phyloP scores from a whole-genome alignment of 257 asterid genomes.

The Scutellaria barbata region DNA sequence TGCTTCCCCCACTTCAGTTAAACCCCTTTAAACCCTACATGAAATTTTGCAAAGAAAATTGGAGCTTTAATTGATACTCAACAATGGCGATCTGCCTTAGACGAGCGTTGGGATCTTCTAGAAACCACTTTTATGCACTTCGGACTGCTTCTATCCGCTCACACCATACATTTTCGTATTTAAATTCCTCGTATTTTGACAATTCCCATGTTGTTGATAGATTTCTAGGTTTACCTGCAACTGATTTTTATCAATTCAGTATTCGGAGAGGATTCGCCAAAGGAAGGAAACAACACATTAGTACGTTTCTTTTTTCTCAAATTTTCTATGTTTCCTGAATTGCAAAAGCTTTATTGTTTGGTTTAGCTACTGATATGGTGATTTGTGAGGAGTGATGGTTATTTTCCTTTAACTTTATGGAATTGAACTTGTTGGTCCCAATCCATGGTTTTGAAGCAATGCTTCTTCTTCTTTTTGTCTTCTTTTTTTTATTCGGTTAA shows the following conservation, averaged over 20 bases:
- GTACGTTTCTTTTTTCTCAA: slow-evolving; percentile 33
- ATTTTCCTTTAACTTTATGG: not conserved
- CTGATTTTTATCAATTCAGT: slow-evolving; percentile 36
- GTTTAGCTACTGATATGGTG: slow-evolving; percentile 14
- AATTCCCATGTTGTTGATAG: slow-evolving; percentile 38
- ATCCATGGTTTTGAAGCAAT: not conserved
- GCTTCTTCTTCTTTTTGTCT: not conserved
- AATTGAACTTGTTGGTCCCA: not conserved
- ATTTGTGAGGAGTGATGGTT: not conserved
- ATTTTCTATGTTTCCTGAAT: not conserved
- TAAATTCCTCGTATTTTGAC: slow-evolving; percentile 34
- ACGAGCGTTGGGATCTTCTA: slow-evolving; percentile 60
- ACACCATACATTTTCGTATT: slow-evolving; percentile 38
- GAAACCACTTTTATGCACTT: slow-evolving; percentile 40
- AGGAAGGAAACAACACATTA: slow-evolving; percentile 64
- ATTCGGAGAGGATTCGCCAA: slow-evolving; percentile 70
- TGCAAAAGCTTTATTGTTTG: slow-evolving; percentile 10
- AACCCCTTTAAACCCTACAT: slow-evolving; percentile 35
- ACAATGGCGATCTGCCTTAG: slow-evolving; percentile 62
- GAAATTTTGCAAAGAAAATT: not conserved
- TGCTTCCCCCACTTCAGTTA: not conserved
- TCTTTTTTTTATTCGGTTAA: not conserved
- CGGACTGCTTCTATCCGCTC: slow-evolving; percentile 47
- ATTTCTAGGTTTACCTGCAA: slow-evolving; percentile 30
- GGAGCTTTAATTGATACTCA: slow-evolving; percentile 29